Evolutionary conservation across 352 stramenopile species (phyloP).

Genomic region (Phytophthora multivora): DNA sequence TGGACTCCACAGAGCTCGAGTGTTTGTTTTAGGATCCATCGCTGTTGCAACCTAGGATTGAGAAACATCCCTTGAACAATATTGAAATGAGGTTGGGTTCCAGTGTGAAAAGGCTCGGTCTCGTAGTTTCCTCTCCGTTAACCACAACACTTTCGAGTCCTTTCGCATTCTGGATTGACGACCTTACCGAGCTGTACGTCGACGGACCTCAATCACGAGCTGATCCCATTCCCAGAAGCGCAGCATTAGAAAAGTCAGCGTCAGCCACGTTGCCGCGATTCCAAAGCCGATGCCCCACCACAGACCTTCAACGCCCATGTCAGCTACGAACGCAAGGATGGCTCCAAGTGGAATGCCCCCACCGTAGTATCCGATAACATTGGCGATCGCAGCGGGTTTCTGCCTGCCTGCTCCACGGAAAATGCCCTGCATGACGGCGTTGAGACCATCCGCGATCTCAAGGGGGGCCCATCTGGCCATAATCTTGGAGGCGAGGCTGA

Average conservation of each 20-base stretch:
- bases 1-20: too few relatives aligned
- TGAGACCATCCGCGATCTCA: constrained; percentile 49
- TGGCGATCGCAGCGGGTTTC: constrained; percentile 39
- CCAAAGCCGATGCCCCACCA: constrained; percentile 56
- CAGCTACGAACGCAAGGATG: constrained; percentile 48
- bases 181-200: background rate
- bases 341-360: constrained; percentile 67
- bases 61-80: too few relatives aligned
- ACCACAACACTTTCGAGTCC: too few relatives aligned
- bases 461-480: constrained; percentile 47
- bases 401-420: constrained; percentile 67
- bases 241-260: constrained; percentile 14
- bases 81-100: too few relatives aligned
- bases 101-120: too few relatives aligned
- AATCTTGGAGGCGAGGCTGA: constrained; percentile 40
- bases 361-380: constrained; percentile 56
- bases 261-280: constrained; percentile 24
- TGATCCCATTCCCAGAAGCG: constrained; percentile 1
- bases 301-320: constrained; percentile 51
- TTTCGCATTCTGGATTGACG: too few relatives aligned
- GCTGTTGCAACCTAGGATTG: too few relatives aligned
- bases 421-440: constrained; percentile 60
- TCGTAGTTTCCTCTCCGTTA: too few relatives aligned
- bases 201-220: background rate
- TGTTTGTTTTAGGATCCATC: too few relatives aligned